Conservation (phyloP, 805 yeast genomes). For the Myxozyma neotropica region DNA sequence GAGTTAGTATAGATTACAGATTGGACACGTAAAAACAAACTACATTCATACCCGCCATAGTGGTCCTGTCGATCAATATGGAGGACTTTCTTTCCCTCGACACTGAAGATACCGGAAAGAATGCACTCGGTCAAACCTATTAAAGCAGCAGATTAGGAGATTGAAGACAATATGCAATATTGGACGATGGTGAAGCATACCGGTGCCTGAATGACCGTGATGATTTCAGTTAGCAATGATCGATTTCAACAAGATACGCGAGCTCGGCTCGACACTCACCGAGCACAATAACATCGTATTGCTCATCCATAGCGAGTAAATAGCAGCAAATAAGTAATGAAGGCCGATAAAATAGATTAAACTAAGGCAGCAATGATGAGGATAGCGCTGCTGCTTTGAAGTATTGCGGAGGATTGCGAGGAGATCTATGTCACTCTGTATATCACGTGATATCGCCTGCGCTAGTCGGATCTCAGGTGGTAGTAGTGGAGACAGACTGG, state of each 20-base stretch:
- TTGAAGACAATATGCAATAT: not conserved
- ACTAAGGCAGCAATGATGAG: not conserved
- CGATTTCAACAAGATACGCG: not conserved
- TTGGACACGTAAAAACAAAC: no score
- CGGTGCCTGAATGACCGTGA: constrained; percentile 43
- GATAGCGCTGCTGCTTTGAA: not conserved
- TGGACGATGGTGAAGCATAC: constrained; percentile 32
- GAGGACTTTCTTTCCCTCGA: constrained; percentile 96
- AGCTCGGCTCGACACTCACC: constrained; percentile 52
- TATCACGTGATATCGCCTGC: not conserved
- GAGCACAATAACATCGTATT: constrained; percentile 93
- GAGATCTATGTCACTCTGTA: not conserved
- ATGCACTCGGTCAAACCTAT: constrained; percentile 95
- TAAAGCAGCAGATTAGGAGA: not conserved
- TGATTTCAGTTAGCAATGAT: not conserved
- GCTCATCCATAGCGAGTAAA: constrained; percentile 71
- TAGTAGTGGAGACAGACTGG: no score
- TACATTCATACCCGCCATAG: constrained; percentile 70
- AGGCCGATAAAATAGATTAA: not conserved
- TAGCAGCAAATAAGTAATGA: not conserved
- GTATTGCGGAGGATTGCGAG: not conserved
- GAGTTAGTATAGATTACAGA: no score
- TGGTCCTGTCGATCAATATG: constrained; percentile 96
- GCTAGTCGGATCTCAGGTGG: no score
- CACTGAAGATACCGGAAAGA: constrained; percentile 87